Base-by-base conservation (phyloP, 768 basidiomycete species). In the Rhodotorula taiwanensis region DNA sequence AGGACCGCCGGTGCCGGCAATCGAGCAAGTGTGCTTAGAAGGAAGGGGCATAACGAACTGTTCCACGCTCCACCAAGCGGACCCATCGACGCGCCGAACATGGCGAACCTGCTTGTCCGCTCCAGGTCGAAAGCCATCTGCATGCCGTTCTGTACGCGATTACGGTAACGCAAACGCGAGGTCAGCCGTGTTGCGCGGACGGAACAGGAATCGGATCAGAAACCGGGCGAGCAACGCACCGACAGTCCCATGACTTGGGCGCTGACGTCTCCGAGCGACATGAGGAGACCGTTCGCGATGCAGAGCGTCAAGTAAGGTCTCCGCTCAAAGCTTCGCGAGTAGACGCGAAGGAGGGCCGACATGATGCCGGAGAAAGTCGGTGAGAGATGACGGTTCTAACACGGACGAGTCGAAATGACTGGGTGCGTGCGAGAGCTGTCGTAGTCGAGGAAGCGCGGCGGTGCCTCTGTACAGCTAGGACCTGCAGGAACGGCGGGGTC, bases 61-160 rank as follows among this genome's bases (percentile, higher is more conserved):
- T 70, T 70, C 69, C 69, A 70, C 2, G 61, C 69, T 5, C 69
- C 69, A 11, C 55, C 69, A 14, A 70, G 55, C 8, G 69, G 69
- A 14, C 69, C 69, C 64, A 70, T 66, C n/a, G 61, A 63, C 4
- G 69, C 69, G 6, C 69, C 69, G 39, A 63, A 70, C 21, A 66
- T 34, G 20, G 55, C 54, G 31, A 60, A 70, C 6, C 69, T n/a
- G 7, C 56, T 30, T 8, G 64, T 66, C 3, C 69, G 44, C 14
- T 27, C 20, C 1, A 50, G 6, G 44, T 70, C 69, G 31, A 44
- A 70, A 5, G 36, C 27, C 13, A 47, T 15, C n/a, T 41, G 21
- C 5, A 31, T 30, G 15, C 51, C 33, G 21, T 31, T 36, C 51
- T 52, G 51, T 30, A 49, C 14, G 33, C n/a, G 33, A 30, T 34